These are phyloP conservation scores for Flagelloscypha sp. DNA, from an alignment of 768 basidiomycete species.

Conservation along the genomic window DNA sequence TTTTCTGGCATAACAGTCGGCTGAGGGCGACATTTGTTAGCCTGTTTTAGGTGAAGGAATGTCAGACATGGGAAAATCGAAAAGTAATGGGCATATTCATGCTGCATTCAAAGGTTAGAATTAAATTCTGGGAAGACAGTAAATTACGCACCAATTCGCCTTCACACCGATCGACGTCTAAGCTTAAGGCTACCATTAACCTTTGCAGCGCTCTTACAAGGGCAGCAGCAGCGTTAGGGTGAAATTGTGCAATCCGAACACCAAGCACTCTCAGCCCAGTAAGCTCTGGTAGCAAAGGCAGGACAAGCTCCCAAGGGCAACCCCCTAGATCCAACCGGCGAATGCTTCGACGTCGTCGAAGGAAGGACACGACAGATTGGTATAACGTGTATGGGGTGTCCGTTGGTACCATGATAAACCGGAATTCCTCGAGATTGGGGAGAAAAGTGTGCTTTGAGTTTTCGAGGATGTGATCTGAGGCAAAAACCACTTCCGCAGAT, in stretches of 20 bases:
- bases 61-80: constrained; percentile 39
- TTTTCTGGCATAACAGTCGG: constrained; percentile 52
- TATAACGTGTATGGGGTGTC: constrained; percentile 48
- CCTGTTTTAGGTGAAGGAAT: constrained; percentile 52
- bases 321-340: constrained; percentile 52
- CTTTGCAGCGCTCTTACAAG: constrained; percentile 35
- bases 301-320: constrained; percentile 59
- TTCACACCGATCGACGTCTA: too few relatives aligned
- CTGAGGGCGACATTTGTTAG: constrained; percentile 41
- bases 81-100: constrained; percentile 46
- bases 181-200: constrained; percentile 45
- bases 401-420: constrained; percentile 57
- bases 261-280: constrained; percentile 46
- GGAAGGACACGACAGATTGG: constrained; percentile 45
- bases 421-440: constrained; percentile 54
- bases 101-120: constrained; percentile 24
- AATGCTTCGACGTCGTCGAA: constrained; percentile 38
- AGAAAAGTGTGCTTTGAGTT: constrained; percentile 52
- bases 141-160: too few relatives aligned
- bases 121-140: too few relatives aligned
- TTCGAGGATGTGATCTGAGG: constrained; percentile 52
- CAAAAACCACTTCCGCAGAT: constrained; percentile 52
- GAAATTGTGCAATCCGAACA: constrained; percentile 46
- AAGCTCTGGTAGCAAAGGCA: constrained; percentile 42
- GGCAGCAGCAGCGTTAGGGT: constrained; percentile 23